Percentiles rank a stretch among this genome's conserved stretches.
Conservation (phyloP, 148 eudicot species). For the Chenopodium suecicum region DNA sequence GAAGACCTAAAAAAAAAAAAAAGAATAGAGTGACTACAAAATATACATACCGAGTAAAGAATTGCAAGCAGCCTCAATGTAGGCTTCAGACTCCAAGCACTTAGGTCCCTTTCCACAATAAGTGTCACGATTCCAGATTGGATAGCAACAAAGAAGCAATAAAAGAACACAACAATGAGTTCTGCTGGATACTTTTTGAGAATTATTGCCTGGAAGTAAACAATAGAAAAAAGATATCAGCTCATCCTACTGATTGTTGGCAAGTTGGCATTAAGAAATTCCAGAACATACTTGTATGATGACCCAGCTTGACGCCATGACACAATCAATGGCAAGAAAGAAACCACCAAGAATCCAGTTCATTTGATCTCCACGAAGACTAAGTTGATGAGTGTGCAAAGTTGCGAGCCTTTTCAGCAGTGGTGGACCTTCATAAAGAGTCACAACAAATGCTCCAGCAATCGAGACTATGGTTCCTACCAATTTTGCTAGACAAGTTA, state of each 20-base stretch:
- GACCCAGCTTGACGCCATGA: slow-evolving; percentile 48
- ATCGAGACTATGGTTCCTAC: slow-evolving; percentile 44
- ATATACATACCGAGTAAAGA: slow-evolving; percentile 63
- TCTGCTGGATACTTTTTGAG: slow-evolving; percentile 64
- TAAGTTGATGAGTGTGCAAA: slow-evolving; percentile 24
- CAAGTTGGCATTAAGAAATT: background rate
- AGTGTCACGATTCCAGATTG: slow-evolving; percentile 53
- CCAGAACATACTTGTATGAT: slow-evolving; percentile 61
- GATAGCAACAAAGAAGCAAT: slow-evolving; percentile 76
- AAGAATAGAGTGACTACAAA: background rate
- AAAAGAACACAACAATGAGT: slow-evolving; percentile 66
- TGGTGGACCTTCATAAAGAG: slow-evolving; percentile 53
- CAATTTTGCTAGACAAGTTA: slow-evolving; percentile 37
- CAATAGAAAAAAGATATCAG: slow-evolving; percentile 11
- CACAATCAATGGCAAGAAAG: slow-evolving; percentile 54
- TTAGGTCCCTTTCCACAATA: slow-evolving; percentile 53
- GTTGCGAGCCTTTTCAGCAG: slow-evolving; percentile 34
- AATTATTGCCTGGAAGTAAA: slow-evolving; percentile 50
- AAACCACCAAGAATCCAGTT: slow-evolving; percentile 70
- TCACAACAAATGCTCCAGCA: slow-evolving; percentile 47
- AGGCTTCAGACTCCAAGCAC: slow-evolving; percentile 68
- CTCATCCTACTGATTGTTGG: slow-evolving; percentile 5
- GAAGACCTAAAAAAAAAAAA: background rate
- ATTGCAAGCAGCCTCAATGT: slow-evolving; percentile 50
- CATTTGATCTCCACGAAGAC: slow-evolving; percentile 35